Evolutionary conservation across 805 yeast species (phyloP).

Genomic region (Sungouiella thailandica): DNA sequence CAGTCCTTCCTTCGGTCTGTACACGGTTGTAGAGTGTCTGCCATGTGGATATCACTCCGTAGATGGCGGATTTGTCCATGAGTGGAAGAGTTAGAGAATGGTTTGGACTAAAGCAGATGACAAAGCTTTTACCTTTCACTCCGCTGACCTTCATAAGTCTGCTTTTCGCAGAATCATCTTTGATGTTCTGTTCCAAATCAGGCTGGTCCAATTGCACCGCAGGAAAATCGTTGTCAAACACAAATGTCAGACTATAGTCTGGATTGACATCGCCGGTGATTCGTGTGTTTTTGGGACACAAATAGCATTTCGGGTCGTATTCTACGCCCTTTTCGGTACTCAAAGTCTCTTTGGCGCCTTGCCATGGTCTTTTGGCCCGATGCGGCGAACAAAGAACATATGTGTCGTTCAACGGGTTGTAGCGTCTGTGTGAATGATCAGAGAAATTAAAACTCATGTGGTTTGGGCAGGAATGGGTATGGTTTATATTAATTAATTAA

Average conservation of each 20-base stretch:
- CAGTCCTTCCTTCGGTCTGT: conserved; percentile 28
- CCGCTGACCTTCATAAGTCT: conserved; percentile 51
- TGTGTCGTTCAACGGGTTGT: conserved; percentile 58
- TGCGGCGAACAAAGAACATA: conserved; percentile 78
- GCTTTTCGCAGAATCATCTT: conserved; percentile 23
- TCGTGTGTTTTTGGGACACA: conserved; percentile 68
- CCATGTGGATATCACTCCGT: conserved; percentile 58
- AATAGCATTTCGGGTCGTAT: conserved; percentile 62
- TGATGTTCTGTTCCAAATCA: conserved; percentile 16
- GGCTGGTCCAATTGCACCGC: conserved; percentile 63
- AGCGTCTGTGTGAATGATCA: conserved; percentile 63
- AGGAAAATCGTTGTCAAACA: conserved; percentile 65
- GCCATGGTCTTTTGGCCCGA: conserved; percentile 77
- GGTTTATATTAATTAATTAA: too few species aligned
- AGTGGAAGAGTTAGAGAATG: conserved; percentile 64
- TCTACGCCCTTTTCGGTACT: conserved; percentile 39
- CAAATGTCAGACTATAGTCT: conserved; percentile 49
- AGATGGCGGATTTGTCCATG: conserved; percentile 44
- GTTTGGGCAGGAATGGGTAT: too few species aligned
- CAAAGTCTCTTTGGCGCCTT: conserved; percentile 60
- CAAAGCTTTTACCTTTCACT: conserved; percentile 64
- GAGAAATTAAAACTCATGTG: conserved; percentile 51
- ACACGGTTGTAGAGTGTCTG: conserved; percentile 44
- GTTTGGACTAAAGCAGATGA: conserved; percentile 67
- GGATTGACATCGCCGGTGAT: conserved; percentile 53